Evolutionary conservation across 164 flowering plant genomes (phyloP).

Genomic region (Hamamelis virginiana): DNA sequence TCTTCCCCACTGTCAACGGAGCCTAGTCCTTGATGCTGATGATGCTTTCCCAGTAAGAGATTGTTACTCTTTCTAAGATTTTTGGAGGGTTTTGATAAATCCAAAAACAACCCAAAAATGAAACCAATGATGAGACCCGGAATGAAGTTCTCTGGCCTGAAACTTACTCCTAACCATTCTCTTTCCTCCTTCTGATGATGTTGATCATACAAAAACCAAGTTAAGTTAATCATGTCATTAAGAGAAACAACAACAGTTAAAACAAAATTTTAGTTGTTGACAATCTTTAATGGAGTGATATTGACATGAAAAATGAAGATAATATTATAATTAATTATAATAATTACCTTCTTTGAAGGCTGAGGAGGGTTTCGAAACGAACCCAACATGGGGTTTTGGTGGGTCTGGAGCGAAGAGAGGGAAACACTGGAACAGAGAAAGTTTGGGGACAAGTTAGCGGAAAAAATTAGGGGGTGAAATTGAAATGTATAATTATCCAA

Average conservation of each 20-base stretch:
- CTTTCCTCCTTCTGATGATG: constrained; percentile 35
- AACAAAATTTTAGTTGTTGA: background rate
- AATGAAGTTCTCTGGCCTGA: constrained; percentile 71
- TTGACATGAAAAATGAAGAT: too few relatives aligned
- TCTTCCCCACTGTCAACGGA: constrained; percentile 45
- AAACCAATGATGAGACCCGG: constrained; percentile 89
- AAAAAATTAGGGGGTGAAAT: too few relatives aligned
- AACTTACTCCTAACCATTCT: constrained; percentile 48
- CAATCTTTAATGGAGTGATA: too few relatives aligned
- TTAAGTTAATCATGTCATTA: background rate
- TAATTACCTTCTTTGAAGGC: constrained; percentile 27
- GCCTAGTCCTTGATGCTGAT: constrained; percentile 21
- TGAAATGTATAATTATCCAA: too few relatives aligned
- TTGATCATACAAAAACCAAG: constrained; percentile 6
- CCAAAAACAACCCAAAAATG: constrained; percentile 66
- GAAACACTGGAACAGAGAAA: too few relatives aligned
- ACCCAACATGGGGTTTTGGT: constrained; percentile 21
- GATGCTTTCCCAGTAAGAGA: constrained; percentile 19
- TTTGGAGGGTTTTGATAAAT: constrained; percentile 45
- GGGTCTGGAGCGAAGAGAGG: too few relatives aligned
- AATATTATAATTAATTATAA: background rate
- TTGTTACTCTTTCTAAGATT: constrained; percentile 17
- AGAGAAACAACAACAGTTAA: background rate
- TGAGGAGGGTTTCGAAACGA: constrained; percentile 23
- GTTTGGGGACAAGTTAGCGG: too few relatives aligned